phyloP scores from a whole-genome alignment of 495 filamentous ascomycete genomes.

The Penicillium egyptiacum region DNA sequence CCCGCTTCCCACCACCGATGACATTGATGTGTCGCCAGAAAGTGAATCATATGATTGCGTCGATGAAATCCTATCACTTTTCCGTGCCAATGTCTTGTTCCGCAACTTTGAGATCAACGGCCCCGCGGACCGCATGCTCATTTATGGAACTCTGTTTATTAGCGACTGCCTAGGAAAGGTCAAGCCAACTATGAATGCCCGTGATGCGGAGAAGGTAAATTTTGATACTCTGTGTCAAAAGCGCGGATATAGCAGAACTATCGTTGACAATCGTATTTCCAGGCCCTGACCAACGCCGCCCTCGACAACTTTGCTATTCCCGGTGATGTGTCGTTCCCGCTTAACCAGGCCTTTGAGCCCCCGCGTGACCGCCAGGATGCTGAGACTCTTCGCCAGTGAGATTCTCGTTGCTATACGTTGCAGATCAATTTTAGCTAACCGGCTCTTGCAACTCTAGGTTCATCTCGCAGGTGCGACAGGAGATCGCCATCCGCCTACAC shows the following conservation, averaged over 20 bases:
- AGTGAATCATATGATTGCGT: constrained; percentile 90
- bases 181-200: constrained; percentile 62
- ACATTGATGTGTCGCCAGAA: constrained; percentile 74
- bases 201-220: constrained; percentile 61
- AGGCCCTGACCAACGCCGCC: constrained; percentile 68
- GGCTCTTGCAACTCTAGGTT: constrained; percentile 45
- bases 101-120: constrained; percentile 99
- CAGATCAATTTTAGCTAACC: constrained; percentile 10
- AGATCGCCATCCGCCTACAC: constrained; percentile 77
- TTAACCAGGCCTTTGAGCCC: constrained; percentile 83
- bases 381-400: constrained; percentile 75
- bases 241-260: neutral
- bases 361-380: constrained; percentile 85
- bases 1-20: constrained; percentile 65
- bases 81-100: constrained; percentile 98
- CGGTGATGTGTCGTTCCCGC: constrained; percentile 88
- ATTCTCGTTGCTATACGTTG: neutral
- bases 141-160: constrained; percentile 95
- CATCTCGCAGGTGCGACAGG: constrained; percentile 87
- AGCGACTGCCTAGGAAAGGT: constrained; percentile 86
- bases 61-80: constrained; percentile 88
- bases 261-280: constrained; percentile 7
- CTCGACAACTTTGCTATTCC: constrained; percentile 94
- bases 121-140: constrained; percentile 87
- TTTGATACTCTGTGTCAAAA: neutral